These are phyloP conservation scores for Parachaetomium inaequale DNA, from an alignment of 495 filamentous ascomycete genomes.

Conservation along the genomic window DNA sequence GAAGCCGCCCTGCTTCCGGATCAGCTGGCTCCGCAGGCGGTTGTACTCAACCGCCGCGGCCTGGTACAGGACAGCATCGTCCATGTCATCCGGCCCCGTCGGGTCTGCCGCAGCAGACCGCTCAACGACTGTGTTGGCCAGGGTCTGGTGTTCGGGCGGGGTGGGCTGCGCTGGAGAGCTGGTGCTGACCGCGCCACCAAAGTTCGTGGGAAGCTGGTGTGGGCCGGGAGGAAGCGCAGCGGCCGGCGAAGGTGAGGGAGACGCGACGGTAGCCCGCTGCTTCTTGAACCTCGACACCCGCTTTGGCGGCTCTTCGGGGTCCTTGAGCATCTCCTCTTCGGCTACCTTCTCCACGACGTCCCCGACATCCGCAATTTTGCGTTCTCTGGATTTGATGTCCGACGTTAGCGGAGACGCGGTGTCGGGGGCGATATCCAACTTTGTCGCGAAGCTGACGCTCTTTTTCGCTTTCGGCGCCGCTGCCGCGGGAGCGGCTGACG, in stretches of 20 bases:
- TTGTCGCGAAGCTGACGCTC: slow-evolving; percentile 69
- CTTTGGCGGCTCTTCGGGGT: slow-evolving; percentile 30
- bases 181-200: slow-evolving; percentile 12
- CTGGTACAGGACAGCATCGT: slow-evolving; percentile 66
- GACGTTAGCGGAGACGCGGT: slow-evolving; percentile 31
- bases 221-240: slow-evolving; percentile 31
- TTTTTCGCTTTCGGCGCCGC: slow-evolving; percentile 52
- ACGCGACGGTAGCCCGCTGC: slow-evolving; percentile 22
- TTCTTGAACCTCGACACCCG: slow-evolving; percentile 50
- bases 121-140: slow-evolving; percentile 62
- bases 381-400: slow-evolving; percentile 25
- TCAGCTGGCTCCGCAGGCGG: slow-evolving; percentile 70
- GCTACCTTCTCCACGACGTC: slow-evolving; percentile 50
- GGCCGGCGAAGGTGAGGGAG: slow-evolving; percentile 9
- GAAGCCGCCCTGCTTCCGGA: slow-evolving; percentile 76
- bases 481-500: not conserved
- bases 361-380: slow-evolving; percentile 41
- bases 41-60: slow-evolving; percentile 80
- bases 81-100: slow-evolving; percentile 66
- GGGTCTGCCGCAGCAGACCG: slow-evolving; percentile 41
- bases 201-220: slow-evolving; percentile 29
- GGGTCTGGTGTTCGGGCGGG: slow-evolving; percentile 54
- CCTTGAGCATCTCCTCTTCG: slow-evolving; percentile 31
- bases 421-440: slow-evolving; percentile 64
- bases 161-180: slow-evolving; percentile 36